Percentiles rank a stretch among this genome's conserved stretches.
These are phyloP conservation scores for Penicillium turbatum DNA, from an alignment of 495 filamentous ascomycete genomes.

Conservation along the genomic window DNA sequence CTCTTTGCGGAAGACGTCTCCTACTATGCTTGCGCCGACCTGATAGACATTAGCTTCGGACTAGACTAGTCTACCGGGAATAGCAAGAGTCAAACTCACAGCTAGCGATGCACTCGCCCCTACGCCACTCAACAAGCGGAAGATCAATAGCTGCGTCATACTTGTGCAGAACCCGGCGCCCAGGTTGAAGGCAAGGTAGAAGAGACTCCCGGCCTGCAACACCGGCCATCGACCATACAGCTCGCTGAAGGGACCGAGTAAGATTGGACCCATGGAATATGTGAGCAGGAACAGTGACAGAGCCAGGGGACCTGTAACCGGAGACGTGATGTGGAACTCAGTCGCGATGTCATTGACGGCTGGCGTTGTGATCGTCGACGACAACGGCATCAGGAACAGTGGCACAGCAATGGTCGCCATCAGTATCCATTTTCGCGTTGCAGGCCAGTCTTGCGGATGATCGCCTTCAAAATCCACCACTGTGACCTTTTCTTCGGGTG, in stretches of 20 bases:
- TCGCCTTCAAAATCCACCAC: conserved; percentile 10
- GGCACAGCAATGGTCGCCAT: conserved; percentile 9
- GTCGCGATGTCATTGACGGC: conserved; percentile 44
- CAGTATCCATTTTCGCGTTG: conserved; percentile 6
- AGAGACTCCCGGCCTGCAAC: conserved; percentile 46
- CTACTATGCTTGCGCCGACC: conserved; percentile 32
- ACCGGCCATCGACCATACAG: conserved; percentile 53
- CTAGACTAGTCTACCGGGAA: not conserved
- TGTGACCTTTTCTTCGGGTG: not conserved
- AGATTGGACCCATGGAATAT: conserved; percentile 43
- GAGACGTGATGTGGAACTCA: conserved; percentile 53
- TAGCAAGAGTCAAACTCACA: conserved; percentile 20
- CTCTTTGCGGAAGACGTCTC: conserved; percentile 51
- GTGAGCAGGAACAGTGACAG: conserved; percentile 47
- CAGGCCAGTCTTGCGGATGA: conserved; percentile 12
- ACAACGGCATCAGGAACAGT: conserved; percentile 28
- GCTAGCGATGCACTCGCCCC: conserved; percentile 7
- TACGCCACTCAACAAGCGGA: conserved; percentile 13
- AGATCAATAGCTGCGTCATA: conserved; percentile 43
- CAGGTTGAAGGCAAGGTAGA: conserved; percentile 54
- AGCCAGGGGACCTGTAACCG: conserved; percentile 46
- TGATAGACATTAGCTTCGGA: not conserved
- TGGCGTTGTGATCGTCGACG: conserved; percentile 61
- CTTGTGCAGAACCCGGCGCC: conserved; percentile 48
- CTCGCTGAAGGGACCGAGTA: conserved; percentile 56